Base-by-base conservation (phyloP, 441 rosid species). In the Corymbia citriodora region DNA sequence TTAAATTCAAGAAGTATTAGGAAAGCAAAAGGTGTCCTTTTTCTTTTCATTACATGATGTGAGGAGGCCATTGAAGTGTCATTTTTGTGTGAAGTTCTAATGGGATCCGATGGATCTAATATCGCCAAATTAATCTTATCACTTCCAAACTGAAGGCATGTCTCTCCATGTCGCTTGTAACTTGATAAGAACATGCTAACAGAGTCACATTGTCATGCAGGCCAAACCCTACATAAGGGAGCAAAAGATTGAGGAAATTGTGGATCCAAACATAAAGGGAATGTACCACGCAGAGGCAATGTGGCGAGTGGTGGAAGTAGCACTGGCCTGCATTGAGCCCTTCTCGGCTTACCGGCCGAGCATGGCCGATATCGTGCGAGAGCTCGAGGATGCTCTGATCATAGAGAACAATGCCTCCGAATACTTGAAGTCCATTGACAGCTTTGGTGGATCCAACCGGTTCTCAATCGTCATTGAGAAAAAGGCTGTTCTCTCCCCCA, bases 391-490 rank as follows among this genome's bases (percentile, higher is more conserved):
- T 90, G 97, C 97, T 72, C 90, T 96, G 93, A 95, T 96, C 87
- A 96, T 96, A 91, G 97, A 96, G 92, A 96, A 94, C 97, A 96
- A 96, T 92, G 98, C 97, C 59, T 96, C 98, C 3, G 98, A 96
- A 91, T 96, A 96, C 90, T 94, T 96, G 96, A 96, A 92, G 92
- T 96, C 98, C 90, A 94, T 95, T 52, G 98, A 96, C 94, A 96
- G 97, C 93, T 87, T 94, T 45, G 95, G 95, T 87, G 97, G 97
- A 45, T 96, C 98, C 52, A 94, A 94, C 89, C 95, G 97, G 88
- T 94, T 90, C 95, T 92, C 98, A 10, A 93, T 93, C n/a, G 90
- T 91, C 87, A 90, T 89, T 4, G 97, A 95, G 55, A 95, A 93
- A 89, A 96, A 93, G 92, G 92, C 89, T 54, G 87, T 90, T 57